Evolutionary conservation across 495 filamentous ascomycete species (phyloP).

Genomic region (Neurospora sp.): DNA sequence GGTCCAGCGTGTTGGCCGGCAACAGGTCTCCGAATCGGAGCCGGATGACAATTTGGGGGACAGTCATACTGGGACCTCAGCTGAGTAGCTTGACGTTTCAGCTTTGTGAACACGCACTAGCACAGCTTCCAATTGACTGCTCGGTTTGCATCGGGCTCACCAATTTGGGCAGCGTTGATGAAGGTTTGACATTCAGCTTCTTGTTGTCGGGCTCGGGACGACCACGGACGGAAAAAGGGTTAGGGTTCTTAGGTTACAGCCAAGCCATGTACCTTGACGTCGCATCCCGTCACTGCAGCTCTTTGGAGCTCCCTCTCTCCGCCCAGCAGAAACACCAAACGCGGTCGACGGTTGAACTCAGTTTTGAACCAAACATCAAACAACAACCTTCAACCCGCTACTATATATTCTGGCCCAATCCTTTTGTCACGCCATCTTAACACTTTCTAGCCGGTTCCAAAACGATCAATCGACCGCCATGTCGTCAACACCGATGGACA

Average conservation of each 20-base stretch:
- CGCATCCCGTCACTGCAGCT: neutral
- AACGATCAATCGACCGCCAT: conserved; percentile 15
- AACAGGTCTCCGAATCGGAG: neutral
- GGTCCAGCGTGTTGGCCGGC: neutral
- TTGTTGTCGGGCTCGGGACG: neutral
- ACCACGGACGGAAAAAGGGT: neutral
- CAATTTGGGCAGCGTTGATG: neutral
- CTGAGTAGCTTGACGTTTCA: neutral
- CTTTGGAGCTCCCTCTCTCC: neutral
- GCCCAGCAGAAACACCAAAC: neutral
- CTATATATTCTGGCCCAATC: neutral
- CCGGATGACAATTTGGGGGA: neutral
- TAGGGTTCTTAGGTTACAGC: neutral
- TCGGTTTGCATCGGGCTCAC: neutral
- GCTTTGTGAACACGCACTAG: neutral
- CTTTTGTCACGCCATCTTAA: neutral
- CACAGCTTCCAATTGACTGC: neutral
- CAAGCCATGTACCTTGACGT: neutral
- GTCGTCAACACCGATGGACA: conserved; percentile 44
- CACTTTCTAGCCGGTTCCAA: neutral
- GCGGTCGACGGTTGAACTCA: neutral
- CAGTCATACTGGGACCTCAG: neutral
- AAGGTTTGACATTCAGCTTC: neutral
- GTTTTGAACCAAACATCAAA: neutral
- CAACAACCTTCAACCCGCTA: neutral